Conservation (phyloP, 2,329 filamentous ascomycete genomes). For the Grosmannia huntii region DNA sequence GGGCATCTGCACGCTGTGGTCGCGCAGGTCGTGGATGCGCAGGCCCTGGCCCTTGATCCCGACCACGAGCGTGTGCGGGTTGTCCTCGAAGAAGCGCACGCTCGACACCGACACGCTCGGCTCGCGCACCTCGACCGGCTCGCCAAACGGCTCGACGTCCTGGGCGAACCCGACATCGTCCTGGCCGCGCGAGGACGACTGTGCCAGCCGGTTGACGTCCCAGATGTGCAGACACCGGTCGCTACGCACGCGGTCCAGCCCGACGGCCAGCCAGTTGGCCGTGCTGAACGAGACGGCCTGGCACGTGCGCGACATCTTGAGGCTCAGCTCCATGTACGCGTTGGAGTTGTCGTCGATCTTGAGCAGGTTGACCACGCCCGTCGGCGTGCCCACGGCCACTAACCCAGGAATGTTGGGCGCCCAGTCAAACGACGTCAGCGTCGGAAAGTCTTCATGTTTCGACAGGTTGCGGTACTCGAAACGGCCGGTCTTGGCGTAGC, state of each 20-base stretch:
- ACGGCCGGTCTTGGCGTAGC: constrained; percentile 39
- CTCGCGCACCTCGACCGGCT: constrained; percentile 47
- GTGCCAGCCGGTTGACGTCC: constrained; percentile 54
- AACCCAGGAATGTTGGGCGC: constrained; percentile 49
- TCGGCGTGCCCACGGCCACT: constrained; percentile 62
- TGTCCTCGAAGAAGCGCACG: constrained; percentile 68
- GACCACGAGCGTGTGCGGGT: constrained; percentile 61
- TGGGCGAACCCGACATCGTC: constrained; percentile 32
- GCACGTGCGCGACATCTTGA: constrained; percentile 65
- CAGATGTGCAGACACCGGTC: constrained; percentile 75
- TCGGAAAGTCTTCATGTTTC: constrained; percentile 50
- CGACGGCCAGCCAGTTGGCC: constrained; percentile 59
- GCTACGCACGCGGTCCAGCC: constrained; percentile 67
- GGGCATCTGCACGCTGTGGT: constrained; percentile 17
- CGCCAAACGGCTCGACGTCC: constrained; percentile 35
- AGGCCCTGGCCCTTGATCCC: constrained; percentile 66
- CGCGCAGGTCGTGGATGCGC: constrained; percentile 62
- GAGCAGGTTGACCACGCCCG: constrained; percentile 63
- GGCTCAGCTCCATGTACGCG: constrained; percentile 50
- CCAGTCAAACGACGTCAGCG: constrained; percentile 55
- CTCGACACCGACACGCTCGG: constrained; percentile 66
- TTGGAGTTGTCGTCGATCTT: constrained; percentile 59
- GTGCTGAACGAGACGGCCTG: constrained; percentile 73
- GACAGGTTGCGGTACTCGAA: constrained; percentile 47
- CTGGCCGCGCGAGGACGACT: constrained; percentile 16